A percentile compares a stretch with the other conserved stretches of the same genome.
Conservation (phyloP, 2,329 filamentous ascomycete species). For the Cylindrodendrum hubeiense region DNA sequence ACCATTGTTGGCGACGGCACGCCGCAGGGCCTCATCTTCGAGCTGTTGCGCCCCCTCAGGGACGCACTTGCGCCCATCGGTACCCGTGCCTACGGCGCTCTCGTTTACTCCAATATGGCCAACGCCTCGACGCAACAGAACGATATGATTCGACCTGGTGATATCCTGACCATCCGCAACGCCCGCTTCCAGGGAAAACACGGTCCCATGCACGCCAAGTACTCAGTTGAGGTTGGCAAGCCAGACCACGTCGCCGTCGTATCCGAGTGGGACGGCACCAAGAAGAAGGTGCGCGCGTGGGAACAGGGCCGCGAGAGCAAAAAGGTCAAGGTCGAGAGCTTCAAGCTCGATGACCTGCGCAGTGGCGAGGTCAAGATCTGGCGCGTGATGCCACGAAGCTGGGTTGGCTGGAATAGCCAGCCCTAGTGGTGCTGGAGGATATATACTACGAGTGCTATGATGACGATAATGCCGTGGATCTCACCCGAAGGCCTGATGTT, state of each 20-base stretch:
- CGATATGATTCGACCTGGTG: conserved; percentile 93
- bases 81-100: conserved; percentile 88
- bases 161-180: conserved; percentile 93
- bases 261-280: conserved; percentile 96
- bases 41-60: conserved; percentile 80
- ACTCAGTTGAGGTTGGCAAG: conserved; percentile 88
- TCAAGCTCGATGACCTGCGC: conserved; percentile 89
- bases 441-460: conserved; percentile 32
- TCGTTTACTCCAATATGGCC: conserved; percentile 94
- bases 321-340: conserved; percentile 95
- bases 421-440: conserved; percentile 59
- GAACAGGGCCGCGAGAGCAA: conserved; percentile 94
- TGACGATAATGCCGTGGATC: conserved; percentile 25
- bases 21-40: conserved; percentile 80
- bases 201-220: conserved; percentile 95
- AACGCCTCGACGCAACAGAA: conserved; percentile 92
- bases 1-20: conserved; percentile 87
- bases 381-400: conserved; percentile 91
- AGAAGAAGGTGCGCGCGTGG: conserved; percentile 97
- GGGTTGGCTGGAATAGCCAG: conserved; percentile 87
- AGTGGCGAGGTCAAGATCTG: conserved; percentile 98
- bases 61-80: conserved; percentile 86
- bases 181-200: conserved; percentile 96
- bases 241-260: conserved; percentile 91
- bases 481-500: conserved; percentile 29